A percentile compares a stretch with the other conserved stretches of the same genome.
Evolutionary conservation across 164 flowering plant genomes (phyloP).

Genomic region (Nymphaea thermarum): DNA sequence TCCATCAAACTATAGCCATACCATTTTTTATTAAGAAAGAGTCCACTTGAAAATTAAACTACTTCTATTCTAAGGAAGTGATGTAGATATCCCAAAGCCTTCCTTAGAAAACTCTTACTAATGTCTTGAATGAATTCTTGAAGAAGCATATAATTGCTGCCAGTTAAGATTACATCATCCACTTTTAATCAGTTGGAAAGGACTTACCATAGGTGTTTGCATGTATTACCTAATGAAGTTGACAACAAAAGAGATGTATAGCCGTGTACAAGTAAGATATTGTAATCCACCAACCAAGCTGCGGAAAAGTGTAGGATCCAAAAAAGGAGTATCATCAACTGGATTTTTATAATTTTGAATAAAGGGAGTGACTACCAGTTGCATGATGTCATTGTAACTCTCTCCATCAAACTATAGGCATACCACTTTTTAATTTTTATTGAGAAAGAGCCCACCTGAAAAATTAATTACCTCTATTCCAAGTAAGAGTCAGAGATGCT

Average conservation of each 20-base stretch:
- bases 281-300: neutral
- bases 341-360: neutral
- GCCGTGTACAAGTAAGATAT: neutral
- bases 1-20: too few species aligned
- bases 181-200: too few species aligned
- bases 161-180: too few species aligned
- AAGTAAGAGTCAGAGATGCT: neutral
- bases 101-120: too few species aligned
- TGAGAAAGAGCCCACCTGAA: neutral
- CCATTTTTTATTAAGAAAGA: too few species aligned
- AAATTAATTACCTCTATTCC: neutral
- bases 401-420: neutral
- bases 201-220: too few species aligned
- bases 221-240: neutral
- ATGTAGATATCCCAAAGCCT: too few species aligned
- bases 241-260: neutral
- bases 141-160: too few species aligned
- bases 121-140: too few species aligned
- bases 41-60: too few species aligned
- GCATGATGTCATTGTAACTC: neutral
- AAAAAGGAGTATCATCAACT: neutral
- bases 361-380: neutral
- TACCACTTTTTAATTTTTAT: neutral
- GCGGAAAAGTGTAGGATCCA: neutral
- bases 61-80: too few species aligned